These are phyloP conservation scores for Smittium culicis DNA, from an alignment of 371 early-diverging fungal species.

Conservation along the genomic window DNA sequence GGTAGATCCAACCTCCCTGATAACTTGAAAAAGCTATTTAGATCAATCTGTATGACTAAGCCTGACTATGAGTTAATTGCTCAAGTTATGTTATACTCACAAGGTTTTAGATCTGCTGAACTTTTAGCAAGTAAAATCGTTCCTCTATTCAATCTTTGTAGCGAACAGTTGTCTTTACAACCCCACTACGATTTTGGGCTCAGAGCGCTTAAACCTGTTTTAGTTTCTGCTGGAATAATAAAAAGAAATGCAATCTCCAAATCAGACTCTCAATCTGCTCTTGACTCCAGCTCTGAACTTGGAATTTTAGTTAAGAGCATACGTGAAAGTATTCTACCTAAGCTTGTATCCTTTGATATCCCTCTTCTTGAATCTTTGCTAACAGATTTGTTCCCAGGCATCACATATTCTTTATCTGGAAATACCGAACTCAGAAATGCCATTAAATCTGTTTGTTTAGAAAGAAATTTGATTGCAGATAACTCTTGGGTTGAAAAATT, in stretches of 20 bases:
- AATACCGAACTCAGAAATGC: conserved; percentile 59
- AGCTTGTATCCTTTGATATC: conserved; percentile 90
- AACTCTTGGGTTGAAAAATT: conserved; percentile 91
- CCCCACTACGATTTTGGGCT: conserved; percentile 98
- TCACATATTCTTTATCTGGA: conserved; percentile 68
- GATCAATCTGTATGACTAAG: conserved; percentile 95
- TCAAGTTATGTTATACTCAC: conserved; percentile 97
- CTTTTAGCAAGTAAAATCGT: conserved; percentile 86
- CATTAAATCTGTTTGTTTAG: conserved; percentile 61
- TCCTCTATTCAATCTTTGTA: conserved; percentile 88
- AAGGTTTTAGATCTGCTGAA: conserved; percentile 96
- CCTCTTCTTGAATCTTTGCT: conserved; percentile 70
- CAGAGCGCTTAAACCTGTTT: conserved; percentile 95
- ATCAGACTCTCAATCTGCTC: background rate
- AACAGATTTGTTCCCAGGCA: conserved; percentile 91
- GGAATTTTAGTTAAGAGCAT: conserved; percentile 89
- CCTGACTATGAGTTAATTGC: conserved; percentile 96
- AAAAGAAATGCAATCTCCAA: conserved; percentile 71
- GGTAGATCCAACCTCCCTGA: conserved; percentile 97
- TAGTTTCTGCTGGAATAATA: conserved; percentile 92
- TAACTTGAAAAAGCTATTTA: conserved; percentile 95
- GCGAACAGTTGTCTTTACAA: conserved; percentile 85
- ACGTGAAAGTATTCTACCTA: conserved; percentile 91
- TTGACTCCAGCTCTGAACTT: conserved; percentile 45
- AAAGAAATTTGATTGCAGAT: conserved; percentile 57